phyloP scores from a whole-genome alignment of 805 yeast genomes.

The Ogataea dorogensis region DNA sequence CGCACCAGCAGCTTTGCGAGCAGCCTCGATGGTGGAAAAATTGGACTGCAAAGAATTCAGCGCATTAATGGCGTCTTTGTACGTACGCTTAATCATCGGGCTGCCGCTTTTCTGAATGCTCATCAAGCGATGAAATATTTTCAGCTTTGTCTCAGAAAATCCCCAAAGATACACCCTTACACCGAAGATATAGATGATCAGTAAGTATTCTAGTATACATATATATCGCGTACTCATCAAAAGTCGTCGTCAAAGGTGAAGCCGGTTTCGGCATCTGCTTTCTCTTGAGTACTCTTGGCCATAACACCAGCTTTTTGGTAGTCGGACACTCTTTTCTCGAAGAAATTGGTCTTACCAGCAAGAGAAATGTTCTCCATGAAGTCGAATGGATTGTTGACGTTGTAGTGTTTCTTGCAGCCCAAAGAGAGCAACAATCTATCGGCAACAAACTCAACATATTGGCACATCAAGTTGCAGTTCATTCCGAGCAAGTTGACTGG shows the following conservation, averaged over 20 bases:
- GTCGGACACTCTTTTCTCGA: slow-evolving; percentile 97
- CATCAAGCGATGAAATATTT: slow-evolving; percentile 7
- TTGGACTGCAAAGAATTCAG: slow-evolving; percentile 89
- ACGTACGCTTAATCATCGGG: slow-evolving; percentile 32
- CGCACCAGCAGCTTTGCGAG: slow-evolving; percentile 60
- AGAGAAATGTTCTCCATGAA: slow-evolving; percentile 98
- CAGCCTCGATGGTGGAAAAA: slow-evolving; percentile 83
- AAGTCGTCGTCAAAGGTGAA: slow-evolving; percentile 94
- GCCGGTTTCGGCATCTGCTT: slow-evolving; percentile 43
- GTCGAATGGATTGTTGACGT: slow-evolving; percentile 91
- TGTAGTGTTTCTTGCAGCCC: slow-evolving; percentile 87
- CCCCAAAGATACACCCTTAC: slow-evolving; percentile 5
- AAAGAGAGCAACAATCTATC: slow-evolving; percentile 89
- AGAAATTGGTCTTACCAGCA: slow-evolving; percentile 98
- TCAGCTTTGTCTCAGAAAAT: not conserved
- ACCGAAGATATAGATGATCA: slow-evolving; percentile 1
- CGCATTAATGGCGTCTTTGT: slow-evolving; percentile 74
- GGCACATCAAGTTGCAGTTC: slow-evolving; percentile 93
- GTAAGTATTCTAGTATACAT: slow-evolving; percentile 15
- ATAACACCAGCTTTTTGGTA: slow-evolving; percentile 99
- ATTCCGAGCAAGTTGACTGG: slow-evolving; percentile 93
- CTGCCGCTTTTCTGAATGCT: slow-evolving; percentile 4
- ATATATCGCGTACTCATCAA: slow-evolving; percentile 37
- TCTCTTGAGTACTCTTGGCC: slow-evolving; percentile 58
- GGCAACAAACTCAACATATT: slow-evolving; percentile 96